Percentiles rank a stretch among this genome's conserved stretches.
phyloP scores from a whole-genome alignment of 192 early-diverging fungal species.

The Dissophora ornata region DNA sequence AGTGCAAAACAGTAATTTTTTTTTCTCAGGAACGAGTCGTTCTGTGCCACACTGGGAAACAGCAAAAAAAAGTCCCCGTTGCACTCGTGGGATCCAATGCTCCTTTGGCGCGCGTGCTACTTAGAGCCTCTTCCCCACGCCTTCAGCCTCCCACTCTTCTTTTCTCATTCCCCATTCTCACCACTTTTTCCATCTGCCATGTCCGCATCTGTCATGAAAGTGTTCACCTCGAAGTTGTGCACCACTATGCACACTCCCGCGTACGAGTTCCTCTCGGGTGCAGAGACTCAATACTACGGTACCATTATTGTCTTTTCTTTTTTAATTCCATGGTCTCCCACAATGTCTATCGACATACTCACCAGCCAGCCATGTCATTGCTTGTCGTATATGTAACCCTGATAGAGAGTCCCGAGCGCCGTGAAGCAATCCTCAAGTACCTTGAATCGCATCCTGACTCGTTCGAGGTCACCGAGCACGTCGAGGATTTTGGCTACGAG shows the following conservation, averaged over 20 bases:
- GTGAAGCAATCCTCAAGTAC: constrained; percentile 29
- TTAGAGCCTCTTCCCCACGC: background rate
- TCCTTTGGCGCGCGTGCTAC: no score
- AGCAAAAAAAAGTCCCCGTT: no score
- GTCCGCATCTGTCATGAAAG: constrained; percentile 37
- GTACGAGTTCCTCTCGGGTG: constrained; percentile 42
- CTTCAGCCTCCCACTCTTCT: background rate
- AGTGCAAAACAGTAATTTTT: no score
- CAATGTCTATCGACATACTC: no score
- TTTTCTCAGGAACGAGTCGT: no score
- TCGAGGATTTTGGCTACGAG: constrained; percentile 64
- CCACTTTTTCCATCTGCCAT: background rate
- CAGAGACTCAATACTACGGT: constrained; percentile 42
- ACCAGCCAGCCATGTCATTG: no score
- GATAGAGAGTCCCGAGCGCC: constrained; percentile 48
- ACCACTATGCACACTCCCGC: constrained; percentile 40
- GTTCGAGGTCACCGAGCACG: constrained; percentile 40
- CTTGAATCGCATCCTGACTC: constrained; percentile 16
- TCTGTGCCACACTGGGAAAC: no score
- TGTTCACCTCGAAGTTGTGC: constrained; percentile 49
- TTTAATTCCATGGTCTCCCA: background rate
- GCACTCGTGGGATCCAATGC: no score
- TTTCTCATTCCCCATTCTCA: background rate
- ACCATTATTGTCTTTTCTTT: background rate
- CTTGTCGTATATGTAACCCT: background rate